Evolutionary conservation across 2,329 filamentous ascomycete genomes (phyloP).

Genomic region (Colletotrichum trifolii): DNA sequence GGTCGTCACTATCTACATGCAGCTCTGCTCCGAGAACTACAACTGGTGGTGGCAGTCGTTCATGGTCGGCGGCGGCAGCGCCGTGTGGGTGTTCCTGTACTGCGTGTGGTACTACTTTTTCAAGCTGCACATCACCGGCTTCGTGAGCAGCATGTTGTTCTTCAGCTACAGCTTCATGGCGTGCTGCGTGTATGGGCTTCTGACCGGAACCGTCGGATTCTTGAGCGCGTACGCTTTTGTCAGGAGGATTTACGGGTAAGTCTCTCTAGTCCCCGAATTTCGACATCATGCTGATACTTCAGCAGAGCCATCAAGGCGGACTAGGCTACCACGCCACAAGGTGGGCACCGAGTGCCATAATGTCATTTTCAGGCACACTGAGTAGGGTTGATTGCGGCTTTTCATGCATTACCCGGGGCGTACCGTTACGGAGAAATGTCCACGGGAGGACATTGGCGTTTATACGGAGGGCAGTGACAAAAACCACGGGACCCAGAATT

Average conservation of each 20-base stretch:
- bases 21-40: conserved; percentile 87
- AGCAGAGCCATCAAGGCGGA: conserved; percentile 64
- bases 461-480: conserved; percentile 11
- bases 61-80: conserved; percentile 79
- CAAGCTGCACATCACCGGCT: conserved; percentile 83
- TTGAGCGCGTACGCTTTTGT: conserved; percentile 87
- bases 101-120: conserved; percentile 86
- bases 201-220: conserved; percentile 88
- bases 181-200: conserved; percentile 81
- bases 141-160: conserved; percentile 83
- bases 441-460: conserved; percentile 22
- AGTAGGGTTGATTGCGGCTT: conserved; percentile 12
- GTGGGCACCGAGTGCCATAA: conserved; percentile 10
- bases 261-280: conserved; percentile 24
- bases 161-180: conserved; percentile 87
- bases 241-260: conserved; percentile 82
- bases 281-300: conserved; percentile 20
- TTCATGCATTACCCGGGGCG: conserved; percentile 28
- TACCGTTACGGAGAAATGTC: conserved; percentile 17
- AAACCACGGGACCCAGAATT: not conserved
- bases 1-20: conserved; percentile 83
- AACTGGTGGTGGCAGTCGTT: conserved; percentile 96
- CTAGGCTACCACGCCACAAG: conserved; percentile 40
- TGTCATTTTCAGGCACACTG: not conserved
- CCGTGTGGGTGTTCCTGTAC: conserved; percentile 85